Evolutionary conservation across 2,329 filamentous ascomycete species (phyloP), one percentile per base, ranked within the genome.

Genomic region (Talaromyces sp.): DNA sequence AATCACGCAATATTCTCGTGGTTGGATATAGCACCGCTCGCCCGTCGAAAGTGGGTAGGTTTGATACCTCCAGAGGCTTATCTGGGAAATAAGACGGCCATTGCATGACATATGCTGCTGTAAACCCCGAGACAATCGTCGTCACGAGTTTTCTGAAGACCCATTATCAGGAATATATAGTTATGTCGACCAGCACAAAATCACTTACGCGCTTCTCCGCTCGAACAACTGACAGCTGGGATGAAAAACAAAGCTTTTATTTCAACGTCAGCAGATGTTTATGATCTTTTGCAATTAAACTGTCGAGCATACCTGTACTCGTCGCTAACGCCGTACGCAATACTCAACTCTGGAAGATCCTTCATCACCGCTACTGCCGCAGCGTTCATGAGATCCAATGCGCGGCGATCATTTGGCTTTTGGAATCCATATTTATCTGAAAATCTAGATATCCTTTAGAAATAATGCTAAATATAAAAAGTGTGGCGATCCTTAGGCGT

Each of bases 311-410:
- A 70, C 75, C 67, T 95, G 74, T 89, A 98, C 73, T 99, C 95
- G 71, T 99, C 95, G 74, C 92, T 97, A 66, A 96, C 87, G 1
- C 95, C 95, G 68, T 98, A 99, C 0, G 89, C 93, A 63, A 98
- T 84, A 7, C 88, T 86, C 65, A 97, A 86, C 69, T 98, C 93
- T 4, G 91, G 87, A 26, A 98, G 78, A 56, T 96, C 90, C 64
- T 84, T 84, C 77, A 97, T 86, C 53, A 97, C 91, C 6, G 89
- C 88, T 62, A 86, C 84, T n/a, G 95, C 95, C 2, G 92, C 92
- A 1, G 86, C 86, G 70, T 99, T 99, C 93, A 99, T 98, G 66
- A 99, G 86, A 73, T 96, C 86, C 13, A 98, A 79, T 0, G 93
- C 95, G 65, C 90, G 84, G 46, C 83, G 82, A 75, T 99, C 95